Percentiles rank a stretch among this genome's conserved stretches.
Conservation (phyloP, 78 protist genomes). For the Monocercomonoides exilis region DNA sequence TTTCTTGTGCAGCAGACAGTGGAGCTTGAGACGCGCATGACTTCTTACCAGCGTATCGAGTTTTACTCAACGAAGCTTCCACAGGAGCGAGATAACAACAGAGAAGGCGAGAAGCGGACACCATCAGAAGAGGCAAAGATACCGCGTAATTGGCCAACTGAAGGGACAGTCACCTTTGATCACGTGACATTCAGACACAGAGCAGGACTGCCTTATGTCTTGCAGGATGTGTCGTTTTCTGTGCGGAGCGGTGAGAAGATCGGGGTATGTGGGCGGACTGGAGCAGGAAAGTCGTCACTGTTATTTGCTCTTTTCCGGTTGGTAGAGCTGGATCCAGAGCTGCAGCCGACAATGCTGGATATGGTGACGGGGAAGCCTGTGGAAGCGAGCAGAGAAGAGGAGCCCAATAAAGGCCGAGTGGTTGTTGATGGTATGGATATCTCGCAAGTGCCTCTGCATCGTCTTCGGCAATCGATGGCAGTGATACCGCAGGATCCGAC, state of each 20-base stretch:
- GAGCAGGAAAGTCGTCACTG: constrained; percentile 33
- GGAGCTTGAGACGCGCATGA: constrained; percentile 19
- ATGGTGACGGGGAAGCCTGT: no score
- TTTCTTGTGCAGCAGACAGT: not conserved
- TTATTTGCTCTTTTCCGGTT: not conserved
- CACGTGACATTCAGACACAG: constrained; percentile 2
- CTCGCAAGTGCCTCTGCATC: constrained; percentile 33
- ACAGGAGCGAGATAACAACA: not conserved
- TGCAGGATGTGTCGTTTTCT: not conserved
- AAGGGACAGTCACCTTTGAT: not conserved
- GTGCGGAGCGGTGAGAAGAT: not conserved
- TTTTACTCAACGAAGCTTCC: constrained; percentile 5
- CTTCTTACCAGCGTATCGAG: constrained; percentile 8
- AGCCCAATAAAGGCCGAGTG: no score
- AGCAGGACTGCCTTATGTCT: constrained; percentile 1
- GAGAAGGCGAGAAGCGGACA: no score
- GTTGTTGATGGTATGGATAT: constrained; percentile 50
- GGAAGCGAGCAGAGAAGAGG: no score
- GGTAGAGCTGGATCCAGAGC: not conserved
- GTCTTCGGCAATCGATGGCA: constrained; percentile 54
- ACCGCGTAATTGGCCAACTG: no score
- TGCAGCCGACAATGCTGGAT: no score
- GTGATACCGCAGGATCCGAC: constrained; percentile 86
- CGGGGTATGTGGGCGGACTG: not conserved
- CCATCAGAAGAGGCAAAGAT: not conserved